Conservation (phyloP, 768 basidiomycete genomes). For the Ramaria rubella region DNA sequence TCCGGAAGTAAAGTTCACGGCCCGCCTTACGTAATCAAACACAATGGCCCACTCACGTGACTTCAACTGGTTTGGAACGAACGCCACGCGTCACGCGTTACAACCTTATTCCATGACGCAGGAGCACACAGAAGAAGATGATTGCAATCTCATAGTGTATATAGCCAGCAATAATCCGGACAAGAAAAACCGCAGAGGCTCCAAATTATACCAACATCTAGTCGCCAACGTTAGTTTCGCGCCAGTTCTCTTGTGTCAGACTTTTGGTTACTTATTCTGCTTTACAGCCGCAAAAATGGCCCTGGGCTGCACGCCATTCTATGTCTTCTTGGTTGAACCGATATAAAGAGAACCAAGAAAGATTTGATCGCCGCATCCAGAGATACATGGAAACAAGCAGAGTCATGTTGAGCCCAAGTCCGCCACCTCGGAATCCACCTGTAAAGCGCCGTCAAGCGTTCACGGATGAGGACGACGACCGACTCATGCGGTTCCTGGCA, state of each 20-base stretch:
- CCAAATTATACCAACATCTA: no score
- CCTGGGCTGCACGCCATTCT: background rate
- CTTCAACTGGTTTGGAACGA: no score
- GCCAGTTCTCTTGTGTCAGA: no score
- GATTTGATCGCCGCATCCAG: background rate
- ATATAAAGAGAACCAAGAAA: background rate
- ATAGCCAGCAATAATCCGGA: background rate
- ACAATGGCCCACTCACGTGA: no score
- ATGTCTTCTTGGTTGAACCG: background rate
- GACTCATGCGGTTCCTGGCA: background rate
- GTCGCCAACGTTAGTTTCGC: no score
- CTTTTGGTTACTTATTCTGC: background rate
- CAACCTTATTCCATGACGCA: background rate
- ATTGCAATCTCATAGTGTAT: background rate
- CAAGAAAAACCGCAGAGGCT: background rate
- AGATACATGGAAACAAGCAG: background rate
- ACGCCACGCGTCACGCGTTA: no score
- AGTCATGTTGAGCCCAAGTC: background rate
- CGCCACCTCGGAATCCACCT: background rate
- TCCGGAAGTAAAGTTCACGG: no score
- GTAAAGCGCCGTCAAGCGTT: background rate
- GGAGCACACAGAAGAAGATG: background rate
- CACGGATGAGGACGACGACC: background rate
- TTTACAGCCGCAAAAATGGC: background rate
- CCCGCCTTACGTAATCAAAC: no score